phyloP scores from a whole-genome alignment of 257 asterid genomes.

The Lycium barbarum region DNA sequence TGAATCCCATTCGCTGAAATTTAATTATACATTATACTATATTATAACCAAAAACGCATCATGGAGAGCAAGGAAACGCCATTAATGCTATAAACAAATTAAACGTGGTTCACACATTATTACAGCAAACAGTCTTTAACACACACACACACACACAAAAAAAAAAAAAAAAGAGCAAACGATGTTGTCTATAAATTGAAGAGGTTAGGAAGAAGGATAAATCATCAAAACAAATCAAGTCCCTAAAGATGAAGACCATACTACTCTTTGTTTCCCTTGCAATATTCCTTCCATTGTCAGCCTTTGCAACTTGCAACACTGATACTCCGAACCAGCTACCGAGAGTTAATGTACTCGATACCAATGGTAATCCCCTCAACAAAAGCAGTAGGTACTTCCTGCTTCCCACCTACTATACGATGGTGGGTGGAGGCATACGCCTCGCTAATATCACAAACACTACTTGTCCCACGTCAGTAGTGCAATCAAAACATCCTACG shows the following conservation, averaged over 20 bases:
- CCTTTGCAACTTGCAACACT: background rate
- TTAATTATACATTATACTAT: no score
- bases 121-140: no score
- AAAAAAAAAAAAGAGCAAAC: background rate
- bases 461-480: background rate
- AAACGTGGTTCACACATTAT: no score
- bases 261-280: background rate
- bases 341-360: background rate
- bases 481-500: background rate
- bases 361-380: background rate
- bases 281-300: slow-evolving; percentile 15
- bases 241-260: background rate
- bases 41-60: no score
- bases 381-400: background rate
- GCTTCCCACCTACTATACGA: background rate
- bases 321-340: background rate
- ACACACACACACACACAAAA: no score
- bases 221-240: background rate
- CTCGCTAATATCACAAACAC: background rate
- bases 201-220: background rate
- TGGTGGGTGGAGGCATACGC: background rate
- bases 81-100: no score
- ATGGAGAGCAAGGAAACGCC: no score
- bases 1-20: no score
- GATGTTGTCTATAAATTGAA: background rate